These are phyloP conservation scores for Nadsonia fulvescens DNA, from an alignment of 805 yeast species.

Conservation along the genomic window DNA sequence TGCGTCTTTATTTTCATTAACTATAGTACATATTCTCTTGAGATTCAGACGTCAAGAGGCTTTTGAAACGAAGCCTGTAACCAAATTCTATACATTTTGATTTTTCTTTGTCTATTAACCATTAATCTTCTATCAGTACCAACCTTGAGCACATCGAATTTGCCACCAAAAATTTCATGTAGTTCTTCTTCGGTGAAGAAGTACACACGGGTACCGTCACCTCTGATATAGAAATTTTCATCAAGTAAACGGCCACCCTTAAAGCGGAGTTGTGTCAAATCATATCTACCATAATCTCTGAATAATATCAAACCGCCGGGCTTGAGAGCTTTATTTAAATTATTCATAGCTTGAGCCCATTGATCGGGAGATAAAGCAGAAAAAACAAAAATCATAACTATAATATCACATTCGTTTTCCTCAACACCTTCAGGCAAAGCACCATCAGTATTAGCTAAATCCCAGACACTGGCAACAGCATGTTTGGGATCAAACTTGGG, in stretches of 20 bases:
- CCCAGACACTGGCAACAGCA: conserved; percentile 89
- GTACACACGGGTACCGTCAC: conserved; percentile 95
- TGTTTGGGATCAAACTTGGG: conserved; percentile 38
- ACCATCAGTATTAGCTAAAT: conserved; percentile 61
- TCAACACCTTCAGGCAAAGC: conserved; percentile 70
- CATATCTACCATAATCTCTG: conserved; percentile 91
- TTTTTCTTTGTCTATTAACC: conserved; percentile 78
- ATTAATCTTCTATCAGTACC: conserved; percentile 82
- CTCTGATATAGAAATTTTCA: conserved; percentile 88
- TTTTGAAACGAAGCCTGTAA: conserved; percentile 67
- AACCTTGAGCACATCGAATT: conserved; percentile 52
- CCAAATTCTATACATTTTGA: conserved; percentile 96
- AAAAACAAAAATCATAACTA: conserved; percentile 90
- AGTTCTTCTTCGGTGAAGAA: conserved; percentile 92
- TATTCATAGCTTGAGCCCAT: conserved; percentile 67
- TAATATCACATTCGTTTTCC: conserved; percentile 68
- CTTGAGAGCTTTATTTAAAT: conserved; percentile 54
- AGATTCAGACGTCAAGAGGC: no score
- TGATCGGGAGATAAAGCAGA: conserved; percentile 84
- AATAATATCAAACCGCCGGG: conserved; percentile 86
- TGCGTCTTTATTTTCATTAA: no score
- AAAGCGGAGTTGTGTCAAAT: conserved; percentile 85
- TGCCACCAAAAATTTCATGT: conserved; percentile 45
- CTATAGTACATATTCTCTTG: no score
- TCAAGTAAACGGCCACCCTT: conserved; percentile 74